These are phyloP conservation scores for bread wheat (Triticum aestivum) DNA, from an alignment of 176 grass and related monocot genomes.

Conservation along the genomic window IWGSC_CS_RefSeq_v2.1 NC_057801.1:768698968-768699467, in stretches of 20 bases:
- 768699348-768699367: not conserved
- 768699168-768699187: too few species aligned
- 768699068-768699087: not conserved
- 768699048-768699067: not conserved
- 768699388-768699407: not conserved
- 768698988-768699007: not conserved
- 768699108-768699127: too few species aligned
- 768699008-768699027: slow-evolving; percentile 28
- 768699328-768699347: slow-evolving; percentile 7
- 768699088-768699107: not conserved
- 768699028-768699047: not conserved
- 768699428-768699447: slow-evolving; percentile 35
- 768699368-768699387: not conserved
- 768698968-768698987: not conserved
- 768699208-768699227: not conserved
- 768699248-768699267: not conserved
- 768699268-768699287: not conserved
- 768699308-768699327: not conserved
- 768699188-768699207: too few species aligned
- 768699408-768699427: slow-evolving; percentile 44
- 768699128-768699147: too few species aligned
- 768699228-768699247: not conserved
- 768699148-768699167: too few species aligned
- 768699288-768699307: not conserved
- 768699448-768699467: slow-evolving; percentile 21